Conservation (phyloP, 192 early-diverging fungal species). For the Gonapodya prolifera region DNA sequence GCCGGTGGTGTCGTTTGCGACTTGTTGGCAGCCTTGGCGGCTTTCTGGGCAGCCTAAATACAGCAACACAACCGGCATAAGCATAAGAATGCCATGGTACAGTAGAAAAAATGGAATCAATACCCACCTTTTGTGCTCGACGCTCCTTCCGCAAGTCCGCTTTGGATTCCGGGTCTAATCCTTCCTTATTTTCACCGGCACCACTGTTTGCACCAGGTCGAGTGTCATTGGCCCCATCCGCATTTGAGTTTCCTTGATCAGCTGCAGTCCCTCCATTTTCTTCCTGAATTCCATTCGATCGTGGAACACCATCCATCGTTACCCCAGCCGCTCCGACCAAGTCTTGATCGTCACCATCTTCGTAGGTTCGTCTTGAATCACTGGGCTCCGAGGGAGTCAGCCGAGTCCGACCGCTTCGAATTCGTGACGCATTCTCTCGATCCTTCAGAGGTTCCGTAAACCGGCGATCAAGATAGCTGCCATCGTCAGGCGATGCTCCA, state of each 20-base stretch:
- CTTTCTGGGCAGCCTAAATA: neutral
- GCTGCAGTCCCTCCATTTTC: neutral
- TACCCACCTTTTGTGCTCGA: neutral
- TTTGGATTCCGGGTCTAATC: neutral
- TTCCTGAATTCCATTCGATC: neutral
- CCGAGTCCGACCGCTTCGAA: neutral
- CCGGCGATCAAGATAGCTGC: neutral
- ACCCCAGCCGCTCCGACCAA: neutral
- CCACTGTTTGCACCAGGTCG: neutral
- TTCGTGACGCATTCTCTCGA: neutral
- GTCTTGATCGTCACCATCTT: neutral
- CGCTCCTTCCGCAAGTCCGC: slow-evolving; percentile 1
- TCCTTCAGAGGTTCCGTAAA: neutral
- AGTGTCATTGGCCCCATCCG: neutral
- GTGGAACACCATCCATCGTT: neutral
- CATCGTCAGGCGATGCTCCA: neutral
- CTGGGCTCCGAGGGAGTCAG: too few relatives aligned
- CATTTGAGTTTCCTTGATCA: neutral
- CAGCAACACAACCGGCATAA: too few relatives aligned
- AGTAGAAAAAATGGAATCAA: neutral
- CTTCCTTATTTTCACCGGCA: neutral
- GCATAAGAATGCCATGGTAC: too few relatives aligned
- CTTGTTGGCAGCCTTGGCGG: neutral
- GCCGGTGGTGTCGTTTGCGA: neutral
- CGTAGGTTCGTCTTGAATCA: neutral